These are phyloP conservation scores for Populus hybrid DNA, from an alignment of 441 rosid species.

Conservation along the genomic window DNA sequence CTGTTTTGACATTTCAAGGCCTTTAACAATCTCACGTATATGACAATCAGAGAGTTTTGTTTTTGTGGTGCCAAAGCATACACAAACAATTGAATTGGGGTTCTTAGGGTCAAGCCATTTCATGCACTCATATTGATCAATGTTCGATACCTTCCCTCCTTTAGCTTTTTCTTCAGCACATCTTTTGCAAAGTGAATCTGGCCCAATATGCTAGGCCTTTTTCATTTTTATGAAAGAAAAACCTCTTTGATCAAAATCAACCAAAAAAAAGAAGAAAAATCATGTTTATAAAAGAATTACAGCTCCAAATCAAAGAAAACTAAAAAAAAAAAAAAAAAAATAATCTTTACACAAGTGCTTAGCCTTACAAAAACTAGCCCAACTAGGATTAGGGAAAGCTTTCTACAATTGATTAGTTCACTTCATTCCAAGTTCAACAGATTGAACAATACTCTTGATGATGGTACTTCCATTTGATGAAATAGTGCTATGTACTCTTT, in stretches of 20 bases:
- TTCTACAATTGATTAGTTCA: too few relatives aligned
- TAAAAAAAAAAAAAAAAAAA: too few relatives aligned
- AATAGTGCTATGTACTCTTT: background rate
- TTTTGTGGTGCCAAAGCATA: slow-evolving; percentile 4
- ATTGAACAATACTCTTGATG: background rate
- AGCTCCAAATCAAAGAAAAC: background rate
- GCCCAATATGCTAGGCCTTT: slow-evolving; percentile 44
- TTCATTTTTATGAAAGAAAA: too few relatives aligned
- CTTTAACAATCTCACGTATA: slow-evolving; percentile 4
- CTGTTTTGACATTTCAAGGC: slow-evolving; percentile 2
- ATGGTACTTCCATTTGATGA: background rate
- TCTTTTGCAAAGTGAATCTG: slow-evolving; percentile 29
- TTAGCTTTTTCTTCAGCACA: background rate
- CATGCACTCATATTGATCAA: slow-evolving; percentile 20
- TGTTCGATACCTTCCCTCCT: slow-evolving; percentile 22
- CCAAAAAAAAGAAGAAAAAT: background rate
- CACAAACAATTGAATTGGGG: too few relatives aligned
- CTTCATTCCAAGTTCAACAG: background rate
- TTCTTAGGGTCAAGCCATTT: slow-evolving; percentile 11
- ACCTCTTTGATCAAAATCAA: background rate
- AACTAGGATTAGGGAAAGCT: too few relatives aligned
- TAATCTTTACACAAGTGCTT: too few relatives aligned
- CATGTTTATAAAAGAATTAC: too few relatives aligned
- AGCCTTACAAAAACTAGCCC: too few relatives aligned
- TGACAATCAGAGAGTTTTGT: background rate